Evolutionary conservation across 2,329 filamentous ascomycete genomes (phyloP), one percentile per base, ranked within the genome.

Genomic region (Pochonia chlamydosporia): DNA sequence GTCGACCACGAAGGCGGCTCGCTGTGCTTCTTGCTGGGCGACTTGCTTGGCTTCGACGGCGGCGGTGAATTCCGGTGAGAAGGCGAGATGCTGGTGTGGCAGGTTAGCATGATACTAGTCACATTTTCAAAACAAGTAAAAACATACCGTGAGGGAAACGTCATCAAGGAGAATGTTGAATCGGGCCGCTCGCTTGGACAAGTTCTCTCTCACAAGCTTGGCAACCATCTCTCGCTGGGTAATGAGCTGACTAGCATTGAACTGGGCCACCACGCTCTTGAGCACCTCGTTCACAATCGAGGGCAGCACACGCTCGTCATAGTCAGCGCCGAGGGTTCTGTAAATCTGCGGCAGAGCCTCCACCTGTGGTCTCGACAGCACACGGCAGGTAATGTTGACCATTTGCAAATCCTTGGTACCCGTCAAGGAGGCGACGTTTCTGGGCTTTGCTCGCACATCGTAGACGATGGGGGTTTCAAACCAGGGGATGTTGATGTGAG

Each of bases 381-480:
- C 93, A 88, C 93, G 92, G 72, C 93, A 99, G 64, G 92, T 99
- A 67, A 99, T 97, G 81, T 99, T 99, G 65, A 97, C 93, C 93
- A 99, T 99, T 76, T 99, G 93, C 71, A 99, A 75, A 72, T 99
- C 93, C 78, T 99, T 99, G 64, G 93, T 99, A 59, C 93, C 93
- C 50, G 93, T 99, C 56, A 99, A 81, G 56, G 93, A 97, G 56
- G 93, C 87, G 59, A 99, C 91, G 63, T 95, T 96, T 66, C 93
- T 85, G 61, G 93, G 93, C 77, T 92, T 96, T 51, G 93, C 93
- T 72, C 93, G 92, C 59, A 99, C 93, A 69, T 99, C 92, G 76
- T 97, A 99, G 60, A 91, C 85, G 68, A 99, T 83, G 44, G 93
- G 90, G 4, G 91, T 96, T 73, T 99, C 93, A 70, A 99, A 86